phyloP scores from a whole-genome alignment of 148 eudicot species.

The Chenopodium suecicum region DNA sequence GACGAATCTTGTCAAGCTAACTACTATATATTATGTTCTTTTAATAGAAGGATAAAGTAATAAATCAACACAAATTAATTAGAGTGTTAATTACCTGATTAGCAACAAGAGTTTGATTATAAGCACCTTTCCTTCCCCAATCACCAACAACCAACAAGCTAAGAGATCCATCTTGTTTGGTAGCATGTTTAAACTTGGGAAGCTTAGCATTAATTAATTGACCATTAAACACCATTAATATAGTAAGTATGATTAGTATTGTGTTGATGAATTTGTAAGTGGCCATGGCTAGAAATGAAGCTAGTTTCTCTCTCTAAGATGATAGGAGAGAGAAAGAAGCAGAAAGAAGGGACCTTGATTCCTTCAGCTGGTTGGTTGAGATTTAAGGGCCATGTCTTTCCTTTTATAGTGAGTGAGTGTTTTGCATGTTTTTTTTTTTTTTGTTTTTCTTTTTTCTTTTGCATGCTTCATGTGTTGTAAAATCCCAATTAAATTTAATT shows the following conservation, averaged over 20 bases:
- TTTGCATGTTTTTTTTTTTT: too few species aligned
- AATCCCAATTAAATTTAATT: too few species aligned
- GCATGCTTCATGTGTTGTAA: too few species aligned
- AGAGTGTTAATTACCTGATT: conserved; percentile 41
- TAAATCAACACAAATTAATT: too few species aligned
- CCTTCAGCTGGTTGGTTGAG: not conserved
- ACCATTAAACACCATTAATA: not conserved
- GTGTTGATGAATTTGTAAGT: not conserved
- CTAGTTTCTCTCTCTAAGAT: not conserved
- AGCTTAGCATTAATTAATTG: conserved; percentile 32
- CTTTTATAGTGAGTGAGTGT: not conserved
- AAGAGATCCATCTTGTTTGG: conserved; percentile 51
- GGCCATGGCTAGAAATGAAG: not conserved
- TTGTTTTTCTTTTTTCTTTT: too few species aligned
- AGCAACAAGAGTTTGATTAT: conserved; percentile 71
- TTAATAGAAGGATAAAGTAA: too few species aligned
- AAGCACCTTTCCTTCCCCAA: conserved; percentile 74
- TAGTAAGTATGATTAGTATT: not conserved
- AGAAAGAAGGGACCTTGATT: not conserved
- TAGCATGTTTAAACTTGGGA: conserved; percentile 38
- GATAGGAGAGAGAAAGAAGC: not conserved
- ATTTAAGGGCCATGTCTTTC: not conserved
- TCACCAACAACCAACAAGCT: conserved; percentile 71
- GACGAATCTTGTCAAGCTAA: too few species aligned
- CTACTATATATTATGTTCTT: too few species aligned